phyloP scores from a whole-genome alignment of 176 grass and related monocot species.

The Paspalum notatum region DNA sequence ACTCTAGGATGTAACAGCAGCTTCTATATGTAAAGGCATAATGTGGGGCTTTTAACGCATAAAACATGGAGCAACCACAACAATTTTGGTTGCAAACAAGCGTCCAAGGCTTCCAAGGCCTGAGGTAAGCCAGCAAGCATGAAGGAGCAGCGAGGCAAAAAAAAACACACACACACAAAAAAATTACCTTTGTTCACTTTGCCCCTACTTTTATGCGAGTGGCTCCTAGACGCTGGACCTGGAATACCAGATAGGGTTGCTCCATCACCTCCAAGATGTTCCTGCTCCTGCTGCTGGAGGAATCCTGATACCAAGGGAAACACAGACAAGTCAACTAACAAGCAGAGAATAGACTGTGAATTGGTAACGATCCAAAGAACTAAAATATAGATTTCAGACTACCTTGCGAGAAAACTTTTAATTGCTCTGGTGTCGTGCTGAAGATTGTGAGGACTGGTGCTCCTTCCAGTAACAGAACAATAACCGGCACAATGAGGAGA shows the following conservation, averaged over 20 bases:
- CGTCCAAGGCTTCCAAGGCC: background rate
- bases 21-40: background rate
- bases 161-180: background rate
- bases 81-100: background rate
- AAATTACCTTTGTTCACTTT: slow-evolving; percentile 47
- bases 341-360: slow-evolving; percentile 15
- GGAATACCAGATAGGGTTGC: background rate
- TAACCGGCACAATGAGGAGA: slow-evolving; percentile 35
- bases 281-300: slow-evolving; percentile 29
- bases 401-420: slow-evolving; percentile 53
- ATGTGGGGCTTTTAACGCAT: background rate
- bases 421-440: slow-evolving; percentile 32
- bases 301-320: slow-evolving; percentile 34
- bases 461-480: slow-evolving; percentile 42
- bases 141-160: background rate
- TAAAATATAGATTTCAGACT: background rate
- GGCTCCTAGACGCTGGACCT: slow-evolving; percentile 23
- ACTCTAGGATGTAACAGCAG: background rate
- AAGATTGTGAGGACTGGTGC: slow-evolving; percentile 44
- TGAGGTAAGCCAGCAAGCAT: slow-evolving; percentile 11
- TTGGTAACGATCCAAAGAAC: background rate
- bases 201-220: background rate
- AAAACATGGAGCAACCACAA: background rate
- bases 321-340: slow-evolving; percentile 17
- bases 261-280: slow-evolving; percentile 22